phyloP scores from a whole-genome alignment of 2,329 filamentous ascomycete species.

The Gaeumannomyces tritici region DNA sequence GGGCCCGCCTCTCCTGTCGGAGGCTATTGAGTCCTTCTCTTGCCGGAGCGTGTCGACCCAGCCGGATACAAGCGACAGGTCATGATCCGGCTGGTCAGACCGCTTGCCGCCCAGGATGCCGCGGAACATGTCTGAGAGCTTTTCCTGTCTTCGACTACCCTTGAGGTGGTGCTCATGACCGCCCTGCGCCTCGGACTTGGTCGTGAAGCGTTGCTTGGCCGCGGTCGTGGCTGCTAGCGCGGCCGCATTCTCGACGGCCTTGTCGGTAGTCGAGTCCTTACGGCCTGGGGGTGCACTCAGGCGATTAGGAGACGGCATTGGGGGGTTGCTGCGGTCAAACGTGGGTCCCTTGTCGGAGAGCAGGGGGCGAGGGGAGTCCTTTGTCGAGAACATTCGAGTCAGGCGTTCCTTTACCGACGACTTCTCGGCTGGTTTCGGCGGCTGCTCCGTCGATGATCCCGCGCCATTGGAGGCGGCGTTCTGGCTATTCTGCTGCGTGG shows the following conservation, averaged over 20 bases:
- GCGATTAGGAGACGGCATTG: constrained; percentile 12
- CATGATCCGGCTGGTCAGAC: constrained; percentile 51
- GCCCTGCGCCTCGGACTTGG: constrained; percentile 45
- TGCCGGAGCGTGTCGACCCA: constrained; percentile 92
- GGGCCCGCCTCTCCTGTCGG: constrained; percentile 68
- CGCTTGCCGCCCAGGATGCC: constrained; percentile 78
- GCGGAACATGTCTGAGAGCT: constrained; percentile 84
- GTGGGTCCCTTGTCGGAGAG: constrained; percentile 17
- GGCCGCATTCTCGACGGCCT: constrained; percentile 19
- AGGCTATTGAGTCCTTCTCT: constrained; percentile 68
- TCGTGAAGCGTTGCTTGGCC: constrained; percentile 39
- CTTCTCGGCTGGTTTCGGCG: constrained; percentile 37
- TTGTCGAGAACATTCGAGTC: constrained; percentile 56
- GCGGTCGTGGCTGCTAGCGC: constrained; percentile 20
- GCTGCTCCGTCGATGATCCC: constrained; percentile 14
- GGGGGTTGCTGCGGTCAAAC: constrained; percentile 10
- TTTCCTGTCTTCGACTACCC: constrained; percentile 86
- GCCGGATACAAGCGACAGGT: constrained; percentile 84
- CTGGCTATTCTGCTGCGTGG: constrained; percentile 28
- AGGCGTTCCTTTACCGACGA: constrained; percentile 54
- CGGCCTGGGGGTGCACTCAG: constrained; percentile 21
- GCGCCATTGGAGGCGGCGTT: constrained; percentile 9
- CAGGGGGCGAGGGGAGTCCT: constrained; percentile 29
- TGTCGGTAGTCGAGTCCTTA: constrained; percentile 35
- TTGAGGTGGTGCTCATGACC: constrained; percentile 83